phyloP scores from a whole-genome alignment of 1,139 yeast species.

The Blastobotrys niveus region DNA sequence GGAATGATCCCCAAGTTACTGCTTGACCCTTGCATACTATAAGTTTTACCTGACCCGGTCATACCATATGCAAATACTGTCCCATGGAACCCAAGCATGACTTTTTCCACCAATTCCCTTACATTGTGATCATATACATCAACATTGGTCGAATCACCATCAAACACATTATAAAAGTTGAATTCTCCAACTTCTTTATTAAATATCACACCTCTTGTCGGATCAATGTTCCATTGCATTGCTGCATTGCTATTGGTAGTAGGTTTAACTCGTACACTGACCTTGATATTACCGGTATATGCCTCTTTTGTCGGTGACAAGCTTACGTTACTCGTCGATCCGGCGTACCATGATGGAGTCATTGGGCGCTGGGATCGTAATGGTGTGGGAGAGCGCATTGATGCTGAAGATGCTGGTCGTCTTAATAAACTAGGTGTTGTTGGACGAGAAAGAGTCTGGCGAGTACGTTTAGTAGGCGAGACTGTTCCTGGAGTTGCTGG shows the following conservation, averaged over 20 bases:
- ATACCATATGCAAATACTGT: constrained; percentile 91
- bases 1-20: constrained; percentile 74
- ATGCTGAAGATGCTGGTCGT: constrained; percentile 29
- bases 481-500: constrained; percentile 8
- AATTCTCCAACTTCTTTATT: constrained; percentile 42
- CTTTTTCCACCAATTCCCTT: constrained; percentile 54
- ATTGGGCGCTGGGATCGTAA: constrained; percentile 19
- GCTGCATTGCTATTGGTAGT: constrained; percentile 16
- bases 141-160: constrained; percentile 42
- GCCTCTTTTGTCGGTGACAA: constrained; percentile 5
- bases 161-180: constrained; percentile 72
- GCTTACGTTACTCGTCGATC: constrained; percentile 1
- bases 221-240: constrained; percentile 28
- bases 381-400: constrained; percentile 30
- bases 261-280: constrained; percentile 35
- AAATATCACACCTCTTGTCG: constrained; percentile 22
- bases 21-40: constrained; percentile 75
- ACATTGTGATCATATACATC: constrained; percentile 62
- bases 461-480: constrained; percentile 14
- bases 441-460: constrained; percentile 23
- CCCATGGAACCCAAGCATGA: constrained; percentile 77
- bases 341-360: constrained; percentile 21
- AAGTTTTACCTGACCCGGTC: constrained; percentile 96
- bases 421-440: constrained; percentile 27
- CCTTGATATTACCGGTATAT: constrained; percentile 35